Evolutionary conservation across 805 yeast species (phyloP).

Genomic region (Kazachstania taianensis): DNA sequence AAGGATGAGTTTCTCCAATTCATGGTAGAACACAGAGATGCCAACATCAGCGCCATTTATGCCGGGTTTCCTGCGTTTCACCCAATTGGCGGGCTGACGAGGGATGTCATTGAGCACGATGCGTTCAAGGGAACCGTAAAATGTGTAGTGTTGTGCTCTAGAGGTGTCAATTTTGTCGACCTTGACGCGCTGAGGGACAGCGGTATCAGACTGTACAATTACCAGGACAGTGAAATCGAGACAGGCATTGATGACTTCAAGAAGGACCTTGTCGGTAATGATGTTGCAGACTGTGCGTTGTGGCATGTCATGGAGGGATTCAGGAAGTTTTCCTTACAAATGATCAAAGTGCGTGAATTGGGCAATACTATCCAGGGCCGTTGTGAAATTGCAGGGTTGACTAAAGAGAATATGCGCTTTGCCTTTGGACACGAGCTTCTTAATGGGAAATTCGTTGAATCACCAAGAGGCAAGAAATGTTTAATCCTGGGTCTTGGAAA

Average conservation of each 20-base stretch:
- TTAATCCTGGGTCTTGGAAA: slow-evolving; percentile 53
- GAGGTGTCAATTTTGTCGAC: slow-evolving; percentile 48
- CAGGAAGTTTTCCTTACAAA: slow-evolving; percentile 38
- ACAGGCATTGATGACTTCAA: slow-evolving; percentile 3
- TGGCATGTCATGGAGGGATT: slow-evolving; percentile 46
- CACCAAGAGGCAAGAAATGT: slow-evolving; percentile 43
- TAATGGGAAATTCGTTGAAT: slow-evolving; percentile 29
- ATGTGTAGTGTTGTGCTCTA: slow-evolving; percentile 44
- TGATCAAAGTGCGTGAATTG: slow-evolving; percentile 21
- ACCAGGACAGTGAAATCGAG: slow-evolving; percentile 17
- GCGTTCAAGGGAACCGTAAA: slow-evolving; percentile 31
- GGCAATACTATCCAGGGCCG: slow-evolving; percentile 37
- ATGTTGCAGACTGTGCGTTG: slow-evolving; percentile 56
- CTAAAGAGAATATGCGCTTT: slow-evolving; percentile 10
- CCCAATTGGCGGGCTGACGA: slow-evolving; percentile 40
- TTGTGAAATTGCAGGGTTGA: slow-evolving; percentile 13
- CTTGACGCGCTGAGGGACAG: slow-evolving; percentile 30
- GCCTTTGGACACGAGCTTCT: slow-evolving; percentile 33
- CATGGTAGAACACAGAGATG: slow-evolving; percentile 8
- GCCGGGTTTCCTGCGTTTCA: slow-evolving; percentile 51
- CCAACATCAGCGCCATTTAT: slow-evolving; percentile 38
- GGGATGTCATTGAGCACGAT: slow-evolving; percentile 31
- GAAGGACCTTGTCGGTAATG: slow-evolving; percentile 41
- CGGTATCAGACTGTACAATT: slow-evolving; percentile 38
- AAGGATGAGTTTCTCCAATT: slow-evolving; percentile 12